Evolutionary conservation across 257 asterid genomes (phyloP).

Genomic region (Solanum acaule): DNA sequence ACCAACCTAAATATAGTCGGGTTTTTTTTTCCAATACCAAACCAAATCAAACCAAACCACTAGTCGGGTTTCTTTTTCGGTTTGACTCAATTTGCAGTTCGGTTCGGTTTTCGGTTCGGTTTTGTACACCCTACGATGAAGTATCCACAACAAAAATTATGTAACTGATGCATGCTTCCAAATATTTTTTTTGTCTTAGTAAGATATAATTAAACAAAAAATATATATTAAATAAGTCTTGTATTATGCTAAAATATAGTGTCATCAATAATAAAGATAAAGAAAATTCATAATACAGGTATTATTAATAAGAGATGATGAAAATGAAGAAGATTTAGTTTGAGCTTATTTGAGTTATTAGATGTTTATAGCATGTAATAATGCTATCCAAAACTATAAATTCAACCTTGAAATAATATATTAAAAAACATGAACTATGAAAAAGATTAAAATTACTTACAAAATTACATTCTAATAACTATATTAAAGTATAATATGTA

Average conservation of each 20-base stretch:
- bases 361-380: background rate
- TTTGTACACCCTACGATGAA: too few relatives aligned
- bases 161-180: background rate
- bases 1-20: too few relatives aligned
- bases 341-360: background rate
- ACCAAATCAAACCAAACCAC: too few relatives aligned
- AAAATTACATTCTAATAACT: background rate
- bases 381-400: background rate
- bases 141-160: background rate
- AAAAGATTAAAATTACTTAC: background rate
- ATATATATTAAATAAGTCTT: background rate
- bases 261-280: background rate
- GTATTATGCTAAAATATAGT: background rate
- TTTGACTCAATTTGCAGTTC: too few relatives aligned
- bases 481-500: background rate
- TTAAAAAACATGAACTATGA: background rate
- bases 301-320: background rate
- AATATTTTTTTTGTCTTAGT: background rate
- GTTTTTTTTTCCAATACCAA: too few relatives aligned
- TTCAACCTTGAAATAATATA: background rate
- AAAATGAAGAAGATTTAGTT: background rate
- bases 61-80: too few relatives aligned
- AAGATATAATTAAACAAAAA: background rate
- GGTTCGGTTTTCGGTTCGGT: too few relatives aligned
- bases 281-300: background rate